Evolutionary conservation across 2,329 filamentous ascomycete genomes (phyloP).

Genomic region (Tolypocladium cylindrosporum): DNA sequence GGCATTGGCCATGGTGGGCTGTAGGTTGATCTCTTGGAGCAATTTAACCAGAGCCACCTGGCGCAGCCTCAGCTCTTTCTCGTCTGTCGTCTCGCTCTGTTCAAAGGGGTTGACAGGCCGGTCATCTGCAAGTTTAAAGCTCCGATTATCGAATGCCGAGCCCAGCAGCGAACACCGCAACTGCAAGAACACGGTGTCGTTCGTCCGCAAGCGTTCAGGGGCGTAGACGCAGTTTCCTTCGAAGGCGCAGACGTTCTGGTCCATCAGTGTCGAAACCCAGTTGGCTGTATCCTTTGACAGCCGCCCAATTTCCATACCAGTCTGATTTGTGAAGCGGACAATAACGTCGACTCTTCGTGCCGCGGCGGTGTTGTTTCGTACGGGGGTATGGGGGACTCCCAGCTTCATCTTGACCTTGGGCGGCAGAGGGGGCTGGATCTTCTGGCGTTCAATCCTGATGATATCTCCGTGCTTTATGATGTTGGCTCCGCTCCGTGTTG

Average conservation of each 20-base stretch:
- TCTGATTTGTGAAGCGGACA: constrained; percentile 77
- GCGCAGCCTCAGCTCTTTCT: constrained; percentile 70
- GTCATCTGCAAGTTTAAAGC: constrained; percentile 56
- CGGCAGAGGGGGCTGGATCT: constrained; percentile 50
- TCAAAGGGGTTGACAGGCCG: constrained; percentile 67
- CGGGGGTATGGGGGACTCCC: constrained; percentile 20
- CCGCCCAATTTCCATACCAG: constrained; percentile 75
- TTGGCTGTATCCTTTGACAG: constrained; percentile 77
- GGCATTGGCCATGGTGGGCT: constrained; percentile 65
- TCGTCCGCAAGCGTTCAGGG: constrained; percentile 74
- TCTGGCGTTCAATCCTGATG: constrained; percentile 82
- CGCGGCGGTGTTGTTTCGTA: constrained; percentile 34
- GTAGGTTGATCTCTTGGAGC: constrained; percentile 78
- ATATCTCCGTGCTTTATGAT: constrained; percentile 71
- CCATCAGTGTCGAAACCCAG: constrained; percentile 88
- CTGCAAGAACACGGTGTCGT: constrained; percentile 91
- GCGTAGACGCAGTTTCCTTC: constrained; percentile 84
- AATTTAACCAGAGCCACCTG: constrained; percentile 84
- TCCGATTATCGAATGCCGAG: constrained; percentile 57
- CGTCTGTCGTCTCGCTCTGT: constrained; percentile 74
- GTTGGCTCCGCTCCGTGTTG: constrained; percentile 69
- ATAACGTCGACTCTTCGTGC: constrained; percentile 72
- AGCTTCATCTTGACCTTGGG: constrained; percentile 34
- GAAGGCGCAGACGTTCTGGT: constrained; percentile 81
- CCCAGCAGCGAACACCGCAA: constrained; percentile 66